A percentile compares a stretch with the other conserved stretches of the same genome.
Conservation (phyloP, 2,329 filamentous ascomycete genomes). For the Curvularia lunata region DNA sequence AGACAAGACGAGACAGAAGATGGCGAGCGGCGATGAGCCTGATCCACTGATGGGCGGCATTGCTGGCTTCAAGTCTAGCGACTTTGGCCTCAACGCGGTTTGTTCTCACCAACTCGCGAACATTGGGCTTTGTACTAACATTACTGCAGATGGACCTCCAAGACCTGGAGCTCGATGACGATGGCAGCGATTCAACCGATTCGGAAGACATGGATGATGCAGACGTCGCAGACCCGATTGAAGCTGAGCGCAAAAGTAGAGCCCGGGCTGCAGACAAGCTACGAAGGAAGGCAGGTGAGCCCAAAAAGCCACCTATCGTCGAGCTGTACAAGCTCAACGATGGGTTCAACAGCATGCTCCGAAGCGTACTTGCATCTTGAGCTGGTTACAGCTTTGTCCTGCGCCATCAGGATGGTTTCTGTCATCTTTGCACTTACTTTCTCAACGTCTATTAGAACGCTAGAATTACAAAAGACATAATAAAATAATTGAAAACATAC, state of each 20-base stretch:
- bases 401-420: background rate
- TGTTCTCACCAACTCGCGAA: background rate
- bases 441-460: background rate
- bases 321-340: constrained; percentile 83
- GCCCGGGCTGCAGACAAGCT: constrained; percentile 80
- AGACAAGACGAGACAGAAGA: constrained; percentile 97
- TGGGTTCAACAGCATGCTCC: constrained; percentile 81
- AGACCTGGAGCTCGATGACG: constrained; percentile 82
- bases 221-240: constrained; percentile 85
- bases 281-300: constrained; percentile 80
- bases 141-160: constrained; percentile 71
- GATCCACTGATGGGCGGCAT: constrained; percentile 49
- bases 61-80: constrained; percentile 72
- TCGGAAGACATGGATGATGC: constrained; percentile 66
- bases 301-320: constrained; percentile 75
- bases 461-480: constrained; percentile 5
- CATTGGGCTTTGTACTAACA: constrained; percentile 12
- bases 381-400: background rate
- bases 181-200: constrained; percentile 60
- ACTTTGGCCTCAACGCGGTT: constrained; percentile 88
- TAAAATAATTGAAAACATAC: background rate
- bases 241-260: constrained; percentile 79
- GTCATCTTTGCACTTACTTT: background rate
- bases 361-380: constrained; percentile 72
- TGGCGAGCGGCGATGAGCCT: constrained; percentile 73